Base-by-base conservation (phyloP, 371 early-diverging fungal species). In the Rhizopus arrhizus region DNA sequence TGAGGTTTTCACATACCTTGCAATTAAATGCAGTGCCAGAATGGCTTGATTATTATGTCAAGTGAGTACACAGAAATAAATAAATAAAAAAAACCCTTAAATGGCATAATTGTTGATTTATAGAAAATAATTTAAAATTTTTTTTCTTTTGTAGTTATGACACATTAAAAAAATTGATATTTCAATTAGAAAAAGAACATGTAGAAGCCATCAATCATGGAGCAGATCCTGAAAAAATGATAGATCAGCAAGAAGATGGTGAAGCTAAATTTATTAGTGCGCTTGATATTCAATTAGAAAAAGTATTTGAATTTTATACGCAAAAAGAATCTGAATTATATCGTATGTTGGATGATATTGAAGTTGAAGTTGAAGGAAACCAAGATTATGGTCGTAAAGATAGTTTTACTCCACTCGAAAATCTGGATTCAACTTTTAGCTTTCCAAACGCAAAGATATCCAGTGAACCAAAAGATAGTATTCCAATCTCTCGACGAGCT, bases 1-100 rank as follows among this genome's bases (percentile, higher is more conserved):
- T 95, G 95, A 95, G 94, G 83, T 95, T 95, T 68, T 90, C 93
- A 8, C 91, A 91, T 75, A 83, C 88, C 29, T 80, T 96, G 56
- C 88, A 90, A 74, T 87, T 96, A 64, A 95, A 95, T 71, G 86
- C 92, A 48, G 91, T 90, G 33, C 94, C 95, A 53, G 95, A 95
- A 66, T 95, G 96, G 96, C 84, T 84, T 57, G 91, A 91, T 60
- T 73, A 87, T 64, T 91, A 91, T 68, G 59, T 92, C 58, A 85
- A 84, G 84, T 70, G 78, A 64, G 28, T 6, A 41, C 22, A 31
- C n/a, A 38, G 13, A 11, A 35, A 32, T 33, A 10, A 32, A 15
- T 9, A 22, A 33, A 33, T 3, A 54, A 57, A 54, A 42, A 10
- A 13, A 28, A 46, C 48, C 33, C 38, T 22, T 33, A 35, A 5